A percentile compares a stretch with the other conserved stretches of the same genome.
phyloP scores from a whole-genome alignment of 768 basidiomycete genomes.

The Neoboletus subvelutipes region DNA sequence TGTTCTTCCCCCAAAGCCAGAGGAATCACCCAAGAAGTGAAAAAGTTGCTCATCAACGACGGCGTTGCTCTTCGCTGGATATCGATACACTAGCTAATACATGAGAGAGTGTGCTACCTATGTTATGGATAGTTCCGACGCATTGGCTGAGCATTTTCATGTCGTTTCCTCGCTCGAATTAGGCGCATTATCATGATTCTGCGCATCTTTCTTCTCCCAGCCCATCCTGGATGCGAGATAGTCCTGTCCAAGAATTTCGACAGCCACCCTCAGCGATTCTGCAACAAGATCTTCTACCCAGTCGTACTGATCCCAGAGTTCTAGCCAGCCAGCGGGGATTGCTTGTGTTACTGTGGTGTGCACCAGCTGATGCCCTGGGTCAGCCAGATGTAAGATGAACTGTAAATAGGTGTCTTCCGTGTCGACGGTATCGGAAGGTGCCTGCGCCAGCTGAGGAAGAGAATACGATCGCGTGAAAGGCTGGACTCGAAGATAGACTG shows the following conservation, averaged over 20 bases:
- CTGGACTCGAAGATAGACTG: constrained; percentile 92
- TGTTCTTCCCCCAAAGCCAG: constrained; percentile 69
- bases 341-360: constrained; percentile 82
- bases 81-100: constrained; percentile 16
- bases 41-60: constrained; percentile 2
- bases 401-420: constrained; percentile 44
- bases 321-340: constrained; percentile 83
- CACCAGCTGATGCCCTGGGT: constrained; percentile 76
- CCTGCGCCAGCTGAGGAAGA: constrained; percentile 35
- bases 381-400: constrained; percentile 64
- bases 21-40: constrained; percentile 80
- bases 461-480: constrained; percentile 67
- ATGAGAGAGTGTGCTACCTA: constrained; percentile 9
- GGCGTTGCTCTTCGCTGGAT: constrained; percentile 1
- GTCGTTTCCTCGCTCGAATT: constrained; percentile 8
- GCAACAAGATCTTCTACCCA: constrained; percentile 97
- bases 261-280: constrained; percentile 77
- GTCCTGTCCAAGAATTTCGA: constrained; percentile 92
- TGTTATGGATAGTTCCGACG: constrained; percentile 7
- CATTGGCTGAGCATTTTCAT: constrained; percentile 4
- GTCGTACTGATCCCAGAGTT: constrained; percentile 86
- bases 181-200: constrained; percentile 6
- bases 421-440: constrained; percentile 26
- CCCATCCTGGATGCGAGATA: constrained; percentile 87
- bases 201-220: constrained; percentile 49